These are phyloP conservation scores for Arthrobotrys musiformis DNA, from an alignment of 2,329 filamentous ascomycete species.

Conservation along the genomic window DNA sequence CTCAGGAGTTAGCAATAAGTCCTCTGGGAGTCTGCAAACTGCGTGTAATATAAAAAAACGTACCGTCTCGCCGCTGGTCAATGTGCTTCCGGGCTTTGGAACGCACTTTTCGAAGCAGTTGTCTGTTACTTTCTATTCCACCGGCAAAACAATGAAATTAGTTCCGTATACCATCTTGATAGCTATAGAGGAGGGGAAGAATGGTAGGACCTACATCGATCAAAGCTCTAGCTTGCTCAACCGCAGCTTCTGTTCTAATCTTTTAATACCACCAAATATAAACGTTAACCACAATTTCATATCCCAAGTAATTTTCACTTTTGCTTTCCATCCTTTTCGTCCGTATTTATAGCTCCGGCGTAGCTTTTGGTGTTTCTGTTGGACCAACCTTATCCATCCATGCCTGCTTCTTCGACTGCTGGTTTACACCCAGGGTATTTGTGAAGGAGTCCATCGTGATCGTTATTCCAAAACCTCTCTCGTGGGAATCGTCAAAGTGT, in stretches of 20 bases:
- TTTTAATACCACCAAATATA: not conserved
- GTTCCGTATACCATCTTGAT: not conserved
- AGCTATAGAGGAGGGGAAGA: too few relatives aligned
- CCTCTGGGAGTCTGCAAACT: not conserved
- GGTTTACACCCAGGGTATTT: conserved; percentile 26
- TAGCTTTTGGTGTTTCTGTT: not conserved
- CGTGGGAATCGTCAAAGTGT: too few relatives aligned
- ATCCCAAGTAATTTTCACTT: too few relatives aligned
- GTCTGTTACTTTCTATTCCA: conserved; percentile 77
- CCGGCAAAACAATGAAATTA: not conserved
- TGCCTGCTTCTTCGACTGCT: conserved; percentile 34
- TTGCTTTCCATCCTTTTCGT: too few relatives aligned
- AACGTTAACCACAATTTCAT: not conserved
- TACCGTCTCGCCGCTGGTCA: conserved; percentile 72
- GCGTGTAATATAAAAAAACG: not conserved
- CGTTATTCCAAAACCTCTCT: too few relatives aligned
- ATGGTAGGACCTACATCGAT: conserved; percentile 34
- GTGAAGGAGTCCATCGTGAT: conserved; percentile 32
- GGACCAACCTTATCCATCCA: conserved; percentile 50
- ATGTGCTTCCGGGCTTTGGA: conserved; percentile 73
- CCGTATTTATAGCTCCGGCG: too few relatives aligned
- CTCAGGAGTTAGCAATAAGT: not conserved
- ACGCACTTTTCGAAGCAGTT: conserved; percentile 84
- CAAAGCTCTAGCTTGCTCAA: conserved; percentile 49
- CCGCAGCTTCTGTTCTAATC: conserved; percentile 48